Base-by-base conservation (phyloP, 202 grass and related monocot genomes). In the Panicum hallii region DNA sequence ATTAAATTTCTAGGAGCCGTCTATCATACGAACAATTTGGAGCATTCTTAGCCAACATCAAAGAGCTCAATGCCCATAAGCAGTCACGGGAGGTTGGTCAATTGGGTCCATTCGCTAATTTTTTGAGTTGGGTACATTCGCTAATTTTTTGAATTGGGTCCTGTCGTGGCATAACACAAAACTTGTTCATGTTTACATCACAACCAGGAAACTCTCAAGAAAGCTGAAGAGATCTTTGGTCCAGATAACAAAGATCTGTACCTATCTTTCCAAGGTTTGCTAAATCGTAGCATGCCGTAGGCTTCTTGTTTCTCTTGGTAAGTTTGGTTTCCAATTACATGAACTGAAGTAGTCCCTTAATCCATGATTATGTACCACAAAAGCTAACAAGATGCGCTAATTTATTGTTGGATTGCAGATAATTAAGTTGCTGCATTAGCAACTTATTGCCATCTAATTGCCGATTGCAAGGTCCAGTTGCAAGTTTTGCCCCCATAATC, bases 11-110 rank as follows among this genome's bases (percentile, higher is more conserved):
- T 90, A 97, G 97, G 93, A 99, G 87, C 56, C 93, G 90, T 41
- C 85, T 99, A 66, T 99, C 93, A 32, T 99, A 97, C 0, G 97
- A 99, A 85, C 97, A 99, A 79, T 99, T 99, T 93, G 97, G 93
- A 83, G 88, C 93, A 30, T 99, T 99, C 72, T 89, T 99, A 81
- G 87, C 91, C 22, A 99, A 93, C 79, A 99, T 99, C 75, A 99
- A 99, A 74, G 97, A 97, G 74, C 90, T 99, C 52, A 99, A 99
- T 90, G 92, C 92, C 40, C 93, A 92, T 52, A 97, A 88, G 83
- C 97, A 97, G 80, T 94, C 93, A 70, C 92, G 93, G 49, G 97
- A 99, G 91, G 93, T 99, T 81, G 20, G 81, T 69, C 7, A 9
- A 11, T 11, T 65, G 36, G 17, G 12, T 50, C 52, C 41, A 16